Base-by-base conservation (phyloP, 495 filamentous ascomycete genomes). In the Trichoderma asperelloides region DNA sequence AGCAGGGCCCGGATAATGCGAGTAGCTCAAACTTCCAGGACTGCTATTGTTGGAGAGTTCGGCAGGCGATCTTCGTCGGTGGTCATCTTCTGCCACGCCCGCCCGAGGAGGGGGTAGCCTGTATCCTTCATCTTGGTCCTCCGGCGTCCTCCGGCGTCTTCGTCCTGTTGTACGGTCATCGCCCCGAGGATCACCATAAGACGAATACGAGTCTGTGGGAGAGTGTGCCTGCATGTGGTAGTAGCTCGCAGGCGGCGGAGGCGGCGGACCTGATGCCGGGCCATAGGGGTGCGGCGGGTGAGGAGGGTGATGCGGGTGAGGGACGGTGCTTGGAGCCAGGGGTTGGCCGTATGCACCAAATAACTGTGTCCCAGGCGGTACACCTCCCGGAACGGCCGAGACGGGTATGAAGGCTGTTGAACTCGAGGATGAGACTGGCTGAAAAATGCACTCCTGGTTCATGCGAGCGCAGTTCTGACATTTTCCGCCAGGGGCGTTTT, bases 261-360 rank as follows among this genome's bases (percentile, higher is more conserved):
- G 66, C 41, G 65, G 65, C 45, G 70, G 66, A 6, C 66, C 65
- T 11, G 65, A 70, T 3, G 70, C 51, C 9, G 69, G 49, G 30
- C 68, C 68, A 37, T 69, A 73, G 12, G 74, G 67, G 23, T 71
- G 66, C 13, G 70, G 13, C 12, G 41, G 41, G 18, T 66, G 49
- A 23, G 30, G 47, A 11, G 51, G 33, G n/a, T 62, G 65, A 18
- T 21, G 62, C n/a, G 62, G 62, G 15, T 49, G 45, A 28, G 45
- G 65, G 25, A 65, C 64, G 27, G 43, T 16, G 21, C 60, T 67
- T 21, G 74, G 73, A 47, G 72, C 72, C 21, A 82, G 65, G 16
- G 81, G 81, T 66, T 83, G 79, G 18, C 81, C 81, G 66, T 80
- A 83, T n/a, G 81, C 79, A 7, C 81, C 81, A 64, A 75, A 83